Evolutionary conservation across 352 stramenopile species (phyloP), one percentile per base, ranked within the genome.

Genomic region (Pythium rishiriense): DNA sequence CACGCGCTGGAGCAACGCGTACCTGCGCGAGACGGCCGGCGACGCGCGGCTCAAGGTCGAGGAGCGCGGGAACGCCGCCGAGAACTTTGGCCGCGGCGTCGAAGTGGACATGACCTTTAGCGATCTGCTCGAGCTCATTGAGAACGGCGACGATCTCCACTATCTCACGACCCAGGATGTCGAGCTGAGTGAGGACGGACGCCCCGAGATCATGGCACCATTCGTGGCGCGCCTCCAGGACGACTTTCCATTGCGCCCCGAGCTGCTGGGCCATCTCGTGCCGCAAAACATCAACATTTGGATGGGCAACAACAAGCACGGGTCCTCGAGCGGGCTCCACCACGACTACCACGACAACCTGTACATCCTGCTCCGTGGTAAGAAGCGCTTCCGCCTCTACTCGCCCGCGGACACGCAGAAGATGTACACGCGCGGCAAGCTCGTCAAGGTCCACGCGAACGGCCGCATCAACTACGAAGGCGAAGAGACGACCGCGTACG

Each of bases 291-390:
- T 98, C 67, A 99, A 99, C 78, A 75, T 99, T 56, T 99, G 97
- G 97, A 98, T 98, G 83, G 96, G 96, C 21, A 89, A 90, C 69
- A 93, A 85, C 66, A 79, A 75, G 68, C 79, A 84, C 43, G 87
- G 82, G 11, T 94, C 82, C 25, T 96, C 81, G 14, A 93, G 82
- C 12, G 97, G 97, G 1, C 81, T 99, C 33, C 97, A 99, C 76
- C 97, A 99, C 68, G 97, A 99, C 74, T 98, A 98, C 86, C 97
- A 99, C 73, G 97, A 99, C 81, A 99, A 99, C 69, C 68, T 99
- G 26, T 99, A 99, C 77, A 85, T 99, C 43, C 49, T 99, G 24
- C 66, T 99, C 41, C 74, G 84, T 33, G 97, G 97, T 24, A 85
- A 76, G 52, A 99, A 99, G 76, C 76, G 70, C 19, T 99, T 99